Percentiles rank a stretch among this genome's conserved stretches.
Conservation (phyloP, 805 yeast species). For the Kazachstania bromeliacearum region DNA sequence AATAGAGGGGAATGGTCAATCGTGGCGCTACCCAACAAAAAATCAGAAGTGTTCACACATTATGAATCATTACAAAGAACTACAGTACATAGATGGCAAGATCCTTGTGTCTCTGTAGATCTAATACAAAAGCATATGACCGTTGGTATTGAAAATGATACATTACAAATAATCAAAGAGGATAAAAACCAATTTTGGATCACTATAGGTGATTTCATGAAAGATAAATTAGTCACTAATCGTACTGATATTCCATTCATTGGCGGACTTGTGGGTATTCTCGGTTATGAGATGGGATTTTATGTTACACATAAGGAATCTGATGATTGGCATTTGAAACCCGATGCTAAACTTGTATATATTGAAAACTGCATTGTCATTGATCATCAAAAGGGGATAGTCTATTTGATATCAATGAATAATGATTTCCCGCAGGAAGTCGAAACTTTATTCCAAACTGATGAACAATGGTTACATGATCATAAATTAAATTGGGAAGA, state of each 20-base stretch:
- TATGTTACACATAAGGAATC: constrained; percentile 29
- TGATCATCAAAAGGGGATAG: constrained; percentile 37
- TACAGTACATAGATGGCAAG: constrained; percentile 24
- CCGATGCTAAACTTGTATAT: constrained; percentile 69
- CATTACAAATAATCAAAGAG: constrained; percentile 12
- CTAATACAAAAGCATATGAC: not conserved
- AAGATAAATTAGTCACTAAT: constrained; percentile 9
- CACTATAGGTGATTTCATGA: constrained; percentile 23
- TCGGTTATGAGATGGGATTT: constrained; percentile 84
- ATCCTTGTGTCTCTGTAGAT: constrained; percentile 3
- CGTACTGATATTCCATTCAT: constrained; percentile 55
- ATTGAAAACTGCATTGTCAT: constrained; percentile 55
- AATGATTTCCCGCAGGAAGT: constrained; percentile 27
- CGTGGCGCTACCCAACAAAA: constrained; percentile 54
- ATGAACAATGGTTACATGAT: not conserved
- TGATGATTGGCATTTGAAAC: constrained; percentile 30
- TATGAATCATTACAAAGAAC: constrained; percentile 39
- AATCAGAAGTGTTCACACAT: constrained; percentile 45
- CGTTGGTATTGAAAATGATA: not conserved
- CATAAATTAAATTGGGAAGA: constrained; percentile 11
- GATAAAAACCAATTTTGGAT: constrained; percentile 24
- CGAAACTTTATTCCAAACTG: constrained; percentile 5
- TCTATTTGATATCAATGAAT: constrained; percentile 46
- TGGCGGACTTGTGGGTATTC: constrained; percentile 85
- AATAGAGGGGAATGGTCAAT: constrained; percentile 71